Evolutionary conservation across 495 filamentous ascomycete genomes (phyloP), one percentile per base, ranked within the genome.

Genomic region (Xylaria telfairii): DNA sequence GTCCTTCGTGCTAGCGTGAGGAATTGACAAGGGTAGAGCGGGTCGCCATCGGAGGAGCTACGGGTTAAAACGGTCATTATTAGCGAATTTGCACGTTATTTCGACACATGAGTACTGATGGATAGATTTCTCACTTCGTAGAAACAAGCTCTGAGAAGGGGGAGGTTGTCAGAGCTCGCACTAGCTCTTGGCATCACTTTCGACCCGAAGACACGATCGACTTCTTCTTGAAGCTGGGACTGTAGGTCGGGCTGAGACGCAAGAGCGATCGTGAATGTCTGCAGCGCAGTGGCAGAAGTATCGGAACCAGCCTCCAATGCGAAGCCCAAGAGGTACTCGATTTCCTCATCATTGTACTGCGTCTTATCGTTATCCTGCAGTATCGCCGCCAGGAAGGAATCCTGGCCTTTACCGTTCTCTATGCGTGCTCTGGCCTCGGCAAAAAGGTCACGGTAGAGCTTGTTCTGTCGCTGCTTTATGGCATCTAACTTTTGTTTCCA

Each of bases 11-110:
- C 67, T 41, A 32, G 71, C n/a, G 49, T 77, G 80, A 3, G 80
- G 78, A 15, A 77, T 76, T 69, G 65, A 77, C 37, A 51, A 67
- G 53, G 67, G 81, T 53, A 72, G 73, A 54, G 56, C 24, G 15
- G 72, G 81, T 34, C 74, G 76, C 83, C 75, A 80, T 68, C 74
- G 80, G 42, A 80, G 67, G 39, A 68, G 78, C 76, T 77, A 8
- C 13, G 5, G 26, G 4, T 30, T 5, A 30, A 24, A 17, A 21
- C 7, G 17, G 19, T 49, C 46, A 24, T 49, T 17, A 19, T 54
- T 30, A 54, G 51, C 4, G 1, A 17, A 0, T 54, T 54, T 19
- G 3, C 51, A 54, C 26, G 26, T 30, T 54, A 30, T 30, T 54
- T 54, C 26, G 12, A 54, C 26, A 0, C 26, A 10, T 2, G 26